Conservation (phyloP, 2,329 filamentous ascomycete species). For the Thermothelomyces thermophilus region DNA sequence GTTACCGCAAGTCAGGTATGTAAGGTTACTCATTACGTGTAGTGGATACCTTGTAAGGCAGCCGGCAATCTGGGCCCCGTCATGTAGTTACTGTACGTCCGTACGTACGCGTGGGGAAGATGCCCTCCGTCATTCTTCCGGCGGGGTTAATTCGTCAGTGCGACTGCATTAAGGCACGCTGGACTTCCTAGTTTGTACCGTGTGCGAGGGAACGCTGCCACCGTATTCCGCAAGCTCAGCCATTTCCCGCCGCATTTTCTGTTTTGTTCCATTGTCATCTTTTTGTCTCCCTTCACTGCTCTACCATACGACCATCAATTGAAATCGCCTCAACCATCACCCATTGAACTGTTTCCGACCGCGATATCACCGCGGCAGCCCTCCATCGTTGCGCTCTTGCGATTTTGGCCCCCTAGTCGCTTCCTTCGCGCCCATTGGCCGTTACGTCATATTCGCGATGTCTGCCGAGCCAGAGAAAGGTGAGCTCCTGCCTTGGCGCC, state of each 20-base stretch:
- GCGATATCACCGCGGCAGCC: background rate
- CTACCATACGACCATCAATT: background rate
- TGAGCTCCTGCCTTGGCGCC: conserved; percentile 13
- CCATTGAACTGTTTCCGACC: background rate
- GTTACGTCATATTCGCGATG: conserved; percentile 28
- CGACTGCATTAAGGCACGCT: conserved; percentile 15
- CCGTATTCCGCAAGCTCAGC: conserved; percentile 11
- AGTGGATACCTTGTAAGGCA: too few relatives aligned
- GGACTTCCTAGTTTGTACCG: conserved; percentile 6
- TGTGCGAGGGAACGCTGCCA: conserved; percentile 17
- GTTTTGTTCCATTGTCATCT: conserved; percentile 2
- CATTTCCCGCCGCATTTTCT: conserved; percentile 13
- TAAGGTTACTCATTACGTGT: too few relatives aligned
- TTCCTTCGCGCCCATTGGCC: conserved; percentile 3
- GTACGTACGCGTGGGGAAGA: too few relatives aligned
- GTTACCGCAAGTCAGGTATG: too few relatives aligned
- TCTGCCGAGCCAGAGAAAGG: conserved; percentile 23
- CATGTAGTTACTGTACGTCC: too few relatives aligned
- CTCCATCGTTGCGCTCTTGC: background rate
- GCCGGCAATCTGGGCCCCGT: too few relatives aligned
- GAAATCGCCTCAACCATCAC: background rate
- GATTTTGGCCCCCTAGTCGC: background rate
- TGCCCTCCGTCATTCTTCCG: background rate
- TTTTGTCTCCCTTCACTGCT: background rate
- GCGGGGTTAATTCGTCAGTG: conserved; percentile 21